These are phyloP conservation scores for Vanrija sp. DNA, from an alignment of 1,284 basidiomycete species.

Conservation along the genomic window DNA sequence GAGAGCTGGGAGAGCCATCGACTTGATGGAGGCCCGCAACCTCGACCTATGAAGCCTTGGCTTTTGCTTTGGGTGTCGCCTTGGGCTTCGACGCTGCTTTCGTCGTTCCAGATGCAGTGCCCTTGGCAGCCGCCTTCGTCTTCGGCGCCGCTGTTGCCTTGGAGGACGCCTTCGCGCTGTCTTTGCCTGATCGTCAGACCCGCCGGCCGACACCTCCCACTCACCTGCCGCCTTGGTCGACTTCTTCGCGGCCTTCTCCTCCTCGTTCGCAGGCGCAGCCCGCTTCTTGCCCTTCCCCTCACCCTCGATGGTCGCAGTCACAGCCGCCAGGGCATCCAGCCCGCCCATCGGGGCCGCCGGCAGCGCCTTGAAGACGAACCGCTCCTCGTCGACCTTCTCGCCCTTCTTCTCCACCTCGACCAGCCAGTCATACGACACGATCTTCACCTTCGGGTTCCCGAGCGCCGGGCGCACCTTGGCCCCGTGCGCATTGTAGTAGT, in stretches of 20 bases:
- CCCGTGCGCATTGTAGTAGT: slow-evolving; percentile 15
- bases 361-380: not conserved
- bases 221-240: too few species aligned
- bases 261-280: slow-evolving; percentile 2
- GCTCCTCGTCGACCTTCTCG: slow-evolving; percentile 1
- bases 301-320: not conserved
- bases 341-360: not conserved
- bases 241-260: not conserved
- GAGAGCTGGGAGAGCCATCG: too few species aligned
- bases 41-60: too few species aligned
- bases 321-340: not conserved
- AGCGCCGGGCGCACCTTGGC: slow-evolving; percentile 5
- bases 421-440: slow-evolving; percentile 12
- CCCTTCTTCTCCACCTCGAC: slow-evolving; percentile 7
- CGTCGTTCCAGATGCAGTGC: too few species aligned
- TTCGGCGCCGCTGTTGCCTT: too few species aligned
- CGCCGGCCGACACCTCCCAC: too few species aligned
- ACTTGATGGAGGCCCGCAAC: too few species aligned
- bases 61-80: too few species aligned
- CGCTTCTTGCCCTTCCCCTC: slow-evolving; percentile 9
- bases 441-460: not conserved
- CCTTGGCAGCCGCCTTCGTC: too few species aligned
- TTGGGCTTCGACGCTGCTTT: too few species aligned
- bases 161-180: too few species aligned
- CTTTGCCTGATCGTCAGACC: too few species aligned